Evolutionary conservation across 2,329 filamentous ascomycete species (phyloP).

Genomic region (Cytospora piceicola): DNA sequence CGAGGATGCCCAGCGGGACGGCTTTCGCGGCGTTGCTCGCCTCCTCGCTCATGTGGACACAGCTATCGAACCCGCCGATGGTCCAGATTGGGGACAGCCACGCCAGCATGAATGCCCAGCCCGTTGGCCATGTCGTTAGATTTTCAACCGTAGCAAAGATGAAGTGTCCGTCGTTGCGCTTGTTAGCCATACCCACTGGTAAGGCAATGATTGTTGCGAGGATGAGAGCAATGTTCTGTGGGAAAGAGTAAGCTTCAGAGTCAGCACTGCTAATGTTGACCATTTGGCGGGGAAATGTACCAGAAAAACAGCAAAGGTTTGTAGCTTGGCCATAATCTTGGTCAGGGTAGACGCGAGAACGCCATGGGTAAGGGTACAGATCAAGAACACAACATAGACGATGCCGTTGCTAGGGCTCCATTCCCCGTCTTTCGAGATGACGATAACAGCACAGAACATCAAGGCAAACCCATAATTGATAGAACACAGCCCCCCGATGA

Average conservation of each 20-base stretch:
- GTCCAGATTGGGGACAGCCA: constrained; percentile 68
- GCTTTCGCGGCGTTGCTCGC: constrained; percentile 62
- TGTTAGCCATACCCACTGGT: constrained; percentile 50
- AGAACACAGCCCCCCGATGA: constrained; percentile 64
- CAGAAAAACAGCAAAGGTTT: constrained; percentile 58
- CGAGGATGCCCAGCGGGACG: constrained; percentile 63
- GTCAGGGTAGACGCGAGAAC: constrained; percentile 56
- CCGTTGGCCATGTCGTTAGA: constrained; percentile 59
- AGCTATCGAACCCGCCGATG: constrained; percentile 60
- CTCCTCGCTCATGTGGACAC: constrained; percentile 60
- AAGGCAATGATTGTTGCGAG: constrained; percentile 59
- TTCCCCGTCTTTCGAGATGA: constrained; percentile 58
- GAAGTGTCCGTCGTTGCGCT: constrained; percentile 49
- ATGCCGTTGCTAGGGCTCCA: constrained; percentile 60
- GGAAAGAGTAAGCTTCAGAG: neutral
- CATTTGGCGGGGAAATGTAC: neutral
- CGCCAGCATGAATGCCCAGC: constrained; percentile 62
- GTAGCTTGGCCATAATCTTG: constrained; percentile 62
- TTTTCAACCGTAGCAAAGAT: constrained; percentile 63
- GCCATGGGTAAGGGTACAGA: constrained; percentile 57
- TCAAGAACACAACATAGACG: constrained; percentile 62
- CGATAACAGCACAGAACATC: constrained; percentile 63
- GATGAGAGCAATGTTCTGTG: constrained; percentile 56
- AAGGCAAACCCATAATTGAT: constrained; percentile 61
- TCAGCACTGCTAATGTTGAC: neutral